phyloP scores from a whole-genome alignment of 2,329 filamentous ascomycete genomes.

The Lachnellula hyalina region DNA sequence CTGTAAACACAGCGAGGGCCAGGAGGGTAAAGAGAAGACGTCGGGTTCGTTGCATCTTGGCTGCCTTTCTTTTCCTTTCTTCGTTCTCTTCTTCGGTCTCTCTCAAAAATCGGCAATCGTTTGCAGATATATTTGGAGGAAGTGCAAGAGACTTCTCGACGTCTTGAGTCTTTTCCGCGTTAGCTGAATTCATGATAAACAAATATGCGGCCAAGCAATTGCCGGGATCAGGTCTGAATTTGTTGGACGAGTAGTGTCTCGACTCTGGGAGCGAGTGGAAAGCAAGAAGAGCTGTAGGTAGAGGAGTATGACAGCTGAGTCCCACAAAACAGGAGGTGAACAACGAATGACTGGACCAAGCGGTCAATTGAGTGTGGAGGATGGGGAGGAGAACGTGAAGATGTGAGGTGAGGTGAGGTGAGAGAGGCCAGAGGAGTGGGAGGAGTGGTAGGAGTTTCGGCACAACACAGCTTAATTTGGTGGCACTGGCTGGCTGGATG shows the following conservation, averaged over 20 bases:
- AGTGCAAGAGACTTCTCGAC: constrained; percentile 8
- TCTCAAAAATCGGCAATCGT: constrained; percentile 8
- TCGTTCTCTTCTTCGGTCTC: neutral
- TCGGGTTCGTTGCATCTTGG: constrained; percentile 37
- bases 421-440: too few species aligned
- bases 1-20: constrained; percentile 29
- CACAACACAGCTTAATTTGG: too few species aligned
- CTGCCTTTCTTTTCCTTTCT: constrained; percentile 4
- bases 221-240: neutral
- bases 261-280: neutral
- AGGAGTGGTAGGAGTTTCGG: too few species aligned
- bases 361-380: too few species aligned
- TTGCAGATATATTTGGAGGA: neutral
- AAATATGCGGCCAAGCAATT: neutral
- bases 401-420: too few species aligned
- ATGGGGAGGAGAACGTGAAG: too few species aligned
- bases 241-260: neutral
- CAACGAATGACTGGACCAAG: too few species aligned
- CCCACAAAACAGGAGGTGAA: too few species aligned
- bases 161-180: constrained; percentile 14
- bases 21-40: constrained; percentile 33
- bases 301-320: neutral
- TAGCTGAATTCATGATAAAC: constrained; percentile 16
- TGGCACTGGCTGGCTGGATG: too few species aligned
- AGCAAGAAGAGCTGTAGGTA: neutral